Conservation (phyloP, 2,329 filamentous ascomycete species). For the Trichoderma citrinoviride region DNA sequence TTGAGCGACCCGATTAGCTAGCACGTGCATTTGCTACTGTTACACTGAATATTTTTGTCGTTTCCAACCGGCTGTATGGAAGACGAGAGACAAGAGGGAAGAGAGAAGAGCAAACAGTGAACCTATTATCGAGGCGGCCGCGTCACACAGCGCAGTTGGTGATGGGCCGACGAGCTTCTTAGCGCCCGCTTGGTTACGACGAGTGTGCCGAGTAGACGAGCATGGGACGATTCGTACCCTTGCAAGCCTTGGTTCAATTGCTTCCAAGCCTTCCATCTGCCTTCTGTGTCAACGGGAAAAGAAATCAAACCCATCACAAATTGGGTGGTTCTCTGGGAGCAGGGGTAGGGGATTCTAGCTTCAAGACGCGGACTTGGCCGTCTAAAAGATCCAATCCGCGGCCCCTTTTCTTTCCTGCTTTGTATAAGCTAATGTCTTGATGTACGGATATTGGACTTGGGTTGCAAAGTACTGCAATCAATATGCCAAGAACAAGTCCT, state of each 20-base stretch:
- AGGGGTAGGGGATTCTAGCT: background rate
- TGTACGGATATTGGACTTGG: background rate
- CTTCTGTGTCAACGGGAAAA: background rate
- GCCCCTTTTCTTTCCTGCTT: background rate
- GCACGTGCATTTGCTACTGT: background rate
- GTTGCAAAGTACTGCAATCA: background rate
- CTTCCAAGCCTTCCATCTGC: background rate
- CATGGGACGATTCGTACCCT: background rate
- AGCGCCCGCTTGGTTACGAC: background rate
- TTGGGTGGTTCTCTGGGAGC: background rate
- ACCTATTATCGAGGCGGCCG: conserved; percentile 4
- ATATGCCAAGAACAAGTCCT: background rate
- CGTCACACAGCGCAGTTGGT: background rate
- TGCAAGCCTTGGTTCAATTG: too few relatives aligned
- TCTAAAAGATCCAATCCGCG: background rate
- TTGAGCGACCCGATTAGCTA: background rate
- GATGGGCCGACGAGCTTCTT: background rate
- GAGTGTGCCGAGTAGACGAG: background rate
- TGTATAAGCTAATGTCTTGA: too few relatives aligned
- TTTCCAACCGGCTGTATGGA: background rate
- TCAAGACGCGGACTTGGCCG: background rate
- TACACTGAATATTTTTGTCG: background rate
- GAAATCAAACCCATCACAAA: background rate
- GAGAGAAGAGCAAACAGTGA: background rate
- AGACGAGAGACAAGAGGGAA: background rate